Conservation (phyloP, 164 flowering plant genomes). For the Sedum album region DNA sequence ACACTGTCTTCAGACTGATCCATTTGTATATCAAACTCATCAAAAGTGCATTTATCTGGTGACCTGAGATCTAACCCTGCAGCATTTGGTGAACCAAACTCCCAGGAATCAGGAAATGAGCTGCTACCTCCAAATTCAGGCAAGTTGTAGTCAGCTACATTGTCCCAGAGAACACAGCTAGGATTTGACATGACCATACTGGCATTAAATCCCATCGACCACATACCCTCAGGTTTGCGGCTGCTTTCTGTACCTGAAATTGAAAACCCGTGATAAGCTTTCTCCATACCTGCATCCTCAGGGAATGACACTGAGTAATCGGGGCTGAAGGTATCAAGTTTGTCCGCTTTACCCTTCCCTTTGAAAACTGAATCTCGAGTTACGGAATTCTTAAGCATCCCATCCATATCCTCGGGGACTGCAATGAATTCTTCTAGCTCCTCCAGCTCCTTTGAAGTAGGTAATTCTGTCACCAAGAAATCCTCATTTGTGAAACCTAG, state of each 20-base stretch:
- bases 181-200: conserved; percentile 29
- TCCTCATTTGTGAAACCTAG: conserved; percentile 18
- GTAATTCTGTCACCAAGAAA: conserved; percentile 12
- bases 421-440: conserved; percentile 11
- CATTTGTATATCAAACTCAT: conserved; percentile 22
- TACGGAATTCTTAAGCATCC: conserved; percentile 15
- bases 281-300: conserved; percentile 30
- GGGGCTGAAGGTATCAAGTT: conserved; percentile 15
- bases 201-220: conserved; percentile 36
- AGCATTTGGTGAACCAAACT: conserved; percentile 29
- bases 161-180: conserved; percentile 41
- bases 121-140: conserved; percentile 31
- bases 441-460: conserved; percentile 18
- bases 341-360: conserved; percentile 28
- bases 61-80: conserved; percentile 34
- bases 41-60: conserved; percentile 26
- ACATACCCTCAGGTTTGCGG: conserved; percentile 29
- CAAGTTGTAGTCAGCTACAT: conserved; percentile 22
- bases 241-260: conserved; percentile 27
- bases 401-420: conserved; percentile 16
- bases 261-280: conserved; percentile 22
- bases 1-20: conserved; percentile 17
- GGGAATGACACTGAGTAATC: conserved; percentile 37
- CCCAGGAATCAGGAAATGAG: conserved; percentile 45
- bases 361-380: conserved; percentile 15